Conservation (phyloP, 1,139 yeast species). For the Suhomyces taliae region DNA sequence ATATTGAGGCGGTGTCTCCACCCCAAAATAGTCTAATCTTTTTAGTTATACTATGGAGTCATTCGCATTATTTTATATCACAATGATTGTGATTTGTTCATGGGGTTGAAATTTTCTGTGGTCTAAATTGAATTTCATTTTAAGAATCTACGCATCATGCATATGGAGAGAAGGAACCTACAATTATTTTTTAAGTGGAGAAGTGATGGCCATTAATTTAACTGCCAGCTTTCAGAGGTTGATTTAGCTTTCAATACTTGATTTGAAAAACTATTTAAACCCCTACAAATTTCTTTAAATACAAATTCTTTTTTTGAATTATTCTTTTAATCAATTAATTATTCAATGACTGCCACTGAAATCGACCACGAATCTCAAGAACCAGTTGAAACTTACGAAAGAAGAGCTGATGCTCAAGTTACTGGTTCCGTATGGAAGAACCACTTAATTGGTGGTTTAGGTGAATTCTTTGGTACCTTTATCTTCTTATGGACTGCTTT, state of each 20-base stretch:
- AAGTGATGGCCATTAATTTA: too few species aligned
- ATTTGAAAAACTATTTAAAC: neutral
- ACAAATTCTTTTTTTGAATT: neutral
- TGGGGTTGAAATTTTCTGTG: too few species aligned
- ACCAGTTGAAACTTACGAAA: constrained; percentile 31
- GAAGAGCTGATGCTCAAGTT: constrained; percentile 16
- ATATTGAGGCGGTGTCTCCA: too few species aligned
- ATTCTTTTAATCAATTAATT: neutral
- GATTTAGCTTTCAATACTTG: too few species aligned
- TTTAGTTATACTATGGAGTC: too few species aligned
- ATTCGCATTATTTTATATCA: too few species aligned
- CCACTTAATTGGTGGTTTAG: constrained; percentile 36
- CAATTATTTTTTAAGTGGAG: too few species aligned
- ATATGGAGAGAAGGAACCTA: too few species aligned
- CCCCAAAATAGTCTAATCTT: too few species aligned
- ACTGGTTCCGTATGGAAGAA: constrained; percentile 29
- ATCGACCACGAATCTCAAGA: constrained; percentile 33
- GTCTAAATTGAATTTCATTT: too few species aligned
- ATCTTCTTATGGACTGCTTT: constrained; percentile 81
- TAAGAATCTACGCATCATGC: too few species aligned
- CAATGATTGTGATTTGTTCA: too few species aligned
- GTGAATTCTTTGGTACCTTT: constrained; percentile 84
- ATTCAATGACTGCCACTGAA: constrained; percentile 18
- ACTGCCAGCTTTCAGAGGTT: neutral
- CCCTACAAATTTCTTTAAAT: neutral